Conservation (phyloP, 2,329 filamentous ascomycete species). For the Aspergillus hiratsukae region DNA sequence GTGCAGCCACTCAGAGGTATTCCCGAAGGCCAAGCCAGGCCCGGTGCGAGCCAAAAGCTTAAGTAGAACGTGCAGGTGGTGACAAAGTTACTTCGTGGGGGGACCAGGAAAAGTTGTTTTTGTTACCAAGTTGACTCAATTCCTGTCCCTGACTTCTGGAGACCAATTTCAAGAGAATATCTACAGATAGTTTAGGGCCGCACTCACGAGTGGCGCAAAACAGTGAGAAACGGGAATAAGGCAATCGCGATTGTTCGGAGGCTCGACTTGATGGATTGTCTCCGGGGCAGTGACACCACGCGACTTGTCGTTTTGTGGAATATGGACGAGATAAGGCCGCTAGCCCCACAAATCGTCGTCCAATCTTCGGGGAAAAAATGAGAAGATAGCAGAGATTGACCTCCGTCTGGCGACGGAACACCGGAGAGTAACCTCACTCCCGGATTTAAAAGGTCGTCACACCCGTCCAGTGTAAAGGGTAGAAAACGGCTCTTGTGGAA, state of each 20-base stretch:
- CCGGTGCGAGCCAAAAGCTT: constrained; percentile 10
- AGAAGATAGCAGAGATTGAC: neutral
- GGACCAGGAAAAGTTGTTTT: neutral
- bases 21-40: constrained; percentile 2
- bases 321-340: neutral
- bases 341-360: neutral
- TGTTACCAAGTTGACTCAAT: neutral
- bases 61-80: constrained; percentile 1
- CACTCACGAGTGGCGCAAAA: neutral
- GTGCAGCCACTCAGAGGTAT: neutral
- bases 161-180: too few species aligned
- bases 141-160: neutral
- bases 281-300: neutral
- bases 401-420: neutral
- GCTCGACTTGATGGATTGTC: neutral
- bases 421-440: neutral
- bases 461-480: neutral
- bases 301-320: neutral
- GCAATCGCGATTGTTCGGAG: neutral
- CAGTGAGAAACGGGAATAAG: neutral
- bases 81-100: neutral
- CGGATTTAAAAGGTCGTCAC: neutral
- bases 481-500: neutral
- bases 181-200: neutral
- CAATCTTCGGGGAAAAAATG: neutral